Conservation (phyloP, 345 rosid genomes). For the Eucalyptus regnans region DNA sequence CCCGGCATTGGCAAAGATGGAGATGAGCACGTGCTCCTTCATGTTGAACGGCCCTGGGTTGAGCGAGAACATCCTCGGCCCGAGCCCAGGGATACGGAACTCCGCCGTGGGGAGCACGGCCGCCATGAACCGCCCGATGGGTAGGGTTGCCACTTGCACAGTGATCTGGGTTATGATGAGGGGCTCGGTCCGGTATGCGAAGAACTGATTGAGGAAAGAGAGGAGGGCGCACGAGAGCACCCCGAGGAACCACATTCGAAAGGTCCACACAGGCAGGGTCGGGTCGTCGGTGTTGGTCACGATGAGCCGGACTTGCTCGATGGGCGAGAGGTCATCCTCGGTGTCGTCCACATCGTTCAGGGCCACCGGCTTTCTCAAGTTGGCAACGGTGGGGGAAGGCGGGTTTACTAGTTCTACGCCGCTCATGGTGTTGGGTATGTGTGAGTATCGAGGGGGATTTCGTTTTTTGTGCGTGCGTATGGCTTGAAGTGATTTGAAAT, state of each 20-base stretch:
- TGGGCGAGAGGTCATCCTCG: no score
- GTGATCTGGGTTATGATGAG: background rate
- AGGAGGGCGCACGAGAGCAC: no score
- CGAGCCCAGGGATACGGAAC: background rate
- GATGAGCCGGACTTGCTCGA: no score
- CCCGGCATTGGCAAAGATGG: conserved; percentile 5
- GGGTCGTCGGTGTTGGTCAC: no score
- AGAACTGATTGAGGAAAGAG: no score
- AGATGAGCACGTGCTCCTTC: conserved; percentile 3
- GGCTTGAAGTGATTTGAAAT: background rate
- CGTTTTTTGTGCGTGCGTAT: background rate
- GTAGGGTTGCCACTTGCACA: background rate
- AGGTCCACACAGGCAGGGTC: no score
- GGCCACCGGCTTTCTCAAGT: no score
- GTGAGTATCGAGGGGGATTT: background rate
- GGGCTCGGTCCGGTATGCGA: no score
- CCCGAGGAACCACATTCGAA: no score
- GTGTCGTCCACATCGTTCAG: no score
- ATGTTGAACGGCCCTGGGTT: conserved; percentile 3
- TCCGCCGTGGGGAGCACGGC: background rate
- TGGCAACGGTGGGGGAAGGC: no score
- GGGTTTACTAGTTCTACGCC: background rate
- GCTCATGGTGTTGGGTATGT: background rate
- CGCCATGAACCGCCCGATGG: conserved; percentile 3
- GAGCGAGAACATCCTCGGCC: background rate